These are phyloP conservation scores for Calocybe indica DNA, from an alignment of 768 basidiomycete species.

Conservation along the genomic window DNA sequence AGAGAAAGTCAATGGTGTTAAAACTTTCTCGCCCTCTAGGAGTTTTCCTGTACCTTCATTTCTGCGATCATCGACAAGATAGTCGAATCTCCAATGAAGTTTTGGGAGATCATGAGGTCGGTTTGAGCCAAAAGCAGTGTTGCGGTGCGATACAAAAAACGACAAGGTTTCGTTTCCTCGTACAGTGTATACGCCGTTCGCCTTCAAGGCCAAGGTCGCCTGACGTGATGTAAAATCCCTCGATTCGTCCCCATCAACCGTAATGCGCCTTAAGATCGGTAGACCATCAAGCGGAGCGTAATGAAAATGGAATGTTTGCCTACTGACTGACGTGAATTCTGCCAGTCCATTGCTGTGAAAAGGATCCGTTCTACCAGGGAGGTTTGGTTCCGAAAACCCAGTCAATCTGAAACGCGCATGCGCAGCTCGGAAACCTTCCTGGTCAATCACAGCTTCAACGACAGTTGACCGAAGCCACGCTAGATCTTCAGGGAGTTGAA, in stretches of 20 bases:
- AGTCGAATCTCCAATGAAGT: slow-evolving; percentile 75
- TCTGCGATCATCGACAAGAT: slow-evolving; percentile 60
- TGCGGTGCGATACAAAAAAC: slow-evolving; percentile 6
- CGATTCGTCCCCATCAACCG: slow-evolving; percentile 58
- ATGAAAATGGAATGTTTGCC: slow-evolving; percentile 64
- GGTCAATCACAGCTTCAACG: slow-evolving; percentile 72
- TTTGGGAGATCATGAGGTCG: slow-evolving; percentile 15
- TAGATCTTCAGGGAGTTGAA: slow-evolving; percentile 17
- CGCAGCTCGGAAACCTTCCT: slow-evolving; percentile 73
- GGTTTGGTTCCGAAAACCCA: slow-evolving; percentile 34
- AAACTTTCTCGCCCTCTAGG: slow-evolving; percentile 61
- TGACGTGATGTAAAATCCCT: slow-evolving; percentile 75
- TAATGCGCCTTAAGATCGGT: slow-evolving; percentile 68
- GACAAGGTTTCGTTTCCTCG: slow-evolving; percentile 53
- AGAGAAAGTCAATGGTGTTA: slow-evolving; percentile 70
- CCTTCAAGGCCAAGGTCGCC: slow-evolving; percentile 61
- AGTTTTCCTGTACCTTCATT: slow-evolving; percentile 37
- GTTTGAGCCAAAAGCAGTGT: too few species aligned
- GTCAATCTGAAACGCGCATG: slow-evolving; percentile 52
- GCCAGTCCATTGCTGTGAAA: slow-evolving; percentile 41
- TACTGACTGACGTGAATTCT: slow-evolving; percentile 58
- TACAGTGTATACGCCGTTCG: slow-evolving; percentile 72
- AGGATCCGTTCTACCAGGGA: slow-evolving; percentile 19
- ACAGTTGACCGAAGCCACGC: slow-evolving; percentile 48
- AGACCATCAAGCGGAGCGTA: slow-evolving; percentile 59